Base-by-base conservation (phyloP, 176 grass and related monocot species). In the Eleusine indica region DNA sequence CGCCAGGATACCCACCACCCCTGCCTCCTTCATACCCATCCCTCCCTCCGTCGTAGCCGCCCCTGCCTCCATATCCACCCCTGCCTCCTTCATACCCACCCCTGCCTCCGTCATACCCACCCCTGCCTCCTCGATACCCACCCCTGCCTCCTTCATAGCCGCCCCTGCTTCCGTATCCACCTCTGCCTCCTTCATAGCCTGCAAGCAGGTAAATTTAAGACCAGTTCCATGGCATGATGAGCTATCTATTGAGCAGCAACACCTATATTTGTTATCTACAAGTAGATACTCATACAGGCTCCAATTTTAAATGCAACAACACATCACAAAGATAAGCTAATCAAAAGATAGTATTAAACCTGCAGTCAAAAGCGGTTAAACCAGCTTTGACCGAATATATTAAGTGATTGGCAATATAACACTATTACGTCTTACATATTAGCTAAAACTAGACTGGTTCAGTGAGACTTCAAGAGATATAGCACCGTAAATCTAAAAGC, bases 1-100 rank as follows among this genome's bases (percentile, higher is more conserved):
- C 84, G 12, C 77, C 79, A 21, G 51, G 64, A 28, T 37, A 43
- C 58, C 91, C 83, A 0, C 86, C 86, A 28, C 92, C 89, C 58
- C 89, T 76, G 66, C 89, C 81, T 0, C 61, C 30, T 21, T 54
- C 63, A 80, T 80, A 80, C 29, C 76, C 75, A 10, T 25, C 76
- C 58, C 76, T 77, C 10, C 54, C 74, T 4, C 56, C 56, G 18
- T 43, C 56, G 14, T 79, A 79, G 12, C 41, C 61, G 0, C 76
- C 74, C 32, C 74, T 60, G 74, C 74, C 35, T 2, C 21, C 21
- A 13, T 76, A 76, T 2, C 75, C 74, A 1, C 61, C 77, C 18
- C 77, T 80, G 30, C 51, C 15, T 53, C 51, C 44, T 10, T 47
- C 51, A 4, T 53, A 53, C 4, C 51, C 15, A 17, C 51, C 51